Evolutionary conservation across 306 rosid species (phyloP).

Genomic region (Biancaea sappan): DNA sequence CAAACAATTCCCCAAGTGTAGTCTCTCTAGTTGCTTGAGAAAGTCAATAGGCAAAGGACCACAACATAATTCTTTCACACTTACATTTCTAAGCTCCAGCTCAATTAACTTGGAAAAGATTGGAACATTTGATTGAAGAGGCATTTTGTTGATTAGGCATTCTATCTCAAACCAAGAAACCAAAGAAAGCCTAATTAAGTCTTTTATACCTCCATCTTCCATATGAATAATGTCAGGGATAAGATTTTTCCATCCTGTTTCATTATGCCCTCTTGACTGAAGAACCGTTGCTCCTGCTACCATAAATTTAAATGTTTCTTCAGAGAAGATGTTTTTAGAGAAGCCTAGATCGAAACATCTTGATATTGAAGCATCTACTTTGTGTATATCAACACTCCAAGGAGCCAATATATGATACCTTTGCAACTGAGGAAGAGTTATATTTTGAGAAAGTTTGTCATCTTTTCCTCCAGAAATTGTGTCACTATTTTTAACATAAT

Average conservation of each 20-base stretch:
- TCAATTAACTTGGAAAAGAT: conserved; percentile 20
- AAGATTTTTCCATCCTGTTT: conserved; percentile 21
- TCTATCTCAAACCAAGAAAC: background rate
- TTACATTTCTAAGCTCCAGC: background rate
- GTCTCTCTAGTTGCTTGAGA: background rate
- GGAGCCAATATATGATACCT: conserved; percentile 27
- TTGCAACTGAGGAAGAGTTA: background rate
- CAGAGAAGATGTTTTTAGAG: background rate
- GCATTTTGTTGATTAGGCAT: background rate
- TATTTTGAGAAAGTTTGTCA: background rate
- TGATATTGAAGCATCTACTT: background rate
- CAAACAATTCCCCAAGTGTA: background rate
- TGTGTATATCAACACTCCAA: background rate
- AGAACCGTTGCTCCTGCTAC: conserved; percentile 3
- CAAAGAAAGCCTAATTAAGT: background rate
- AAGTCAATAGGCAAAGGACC: background rate
- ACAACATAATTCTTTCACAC: background rate
- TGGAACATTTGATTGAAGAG: background rate
- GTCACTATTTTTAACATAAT: background rate
- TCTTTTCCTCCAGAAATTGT: background rate
- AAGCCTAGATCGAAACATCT: background rate
- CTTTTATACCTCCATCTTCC: background rate
- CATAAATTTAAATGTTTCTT: background rate
- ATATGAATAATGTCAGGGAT: conserved; percentile 24
- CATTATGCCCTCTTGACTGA: background rate